Conservation (phyloP, 2,329 filamentous ascomycete species). For the Aureobasidium subglaciale region DNA sequence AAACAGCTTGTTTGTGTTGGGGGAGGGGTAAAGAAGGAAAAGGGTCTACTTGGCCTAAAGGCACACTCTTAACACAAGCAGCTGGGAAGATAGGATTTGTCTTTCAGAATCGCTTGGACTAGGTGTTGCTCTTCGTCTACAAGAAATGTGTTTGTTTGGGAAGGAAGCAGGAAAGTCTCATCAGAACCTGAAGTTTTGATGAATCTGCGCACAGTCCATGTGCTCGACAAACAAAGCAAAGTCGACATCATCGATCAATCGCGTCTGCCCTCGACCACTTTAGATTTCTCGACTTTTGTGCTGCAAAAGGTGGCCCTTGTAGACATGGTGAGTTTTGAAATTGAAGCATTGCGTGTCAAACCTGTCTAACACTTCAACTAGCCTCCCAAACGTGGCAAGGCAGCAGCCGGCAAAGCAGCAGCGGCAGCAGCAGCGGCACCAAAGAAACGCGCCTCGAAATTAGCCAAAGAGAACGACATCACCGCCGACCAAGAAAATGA, state of each 20-base stretch:
- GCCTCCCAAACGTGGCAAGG: constrained; percentile 18
- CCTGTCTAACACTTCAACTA: neutral
- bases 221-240: constrained; percentile 10
- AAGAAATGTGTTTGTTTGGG: neutral
- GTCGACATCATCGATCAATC: constrained; percentile 2
- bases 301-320: neutral
- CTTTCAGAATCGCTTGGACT: neutral
- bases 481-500: constrained; percentile 77
- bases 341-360: neutral
- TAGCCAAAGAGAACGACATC: constrained; percentile 87
- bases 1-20: constrained; percentile 25
- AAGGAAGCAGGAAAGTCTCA: neutral
- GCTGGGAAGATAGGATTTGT: neutral
- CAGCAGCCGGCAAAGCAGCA: constrained; percentile 18
- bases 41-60: neutral
- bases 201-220: neutral
- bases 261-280: constrained; percentile 5
- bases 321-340: neutral
- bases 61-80: neutral
- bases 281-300: neutral
- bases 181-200: neutral
- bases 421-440: constrained; percentile 22
- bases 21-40: neutral
- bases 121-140: neutral
- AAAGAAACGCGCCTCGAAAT: constrained; percentile 66